Conservation (phyloP, 371 early-diverging fungal species). For the Lichtheimia ornata region DNA sequence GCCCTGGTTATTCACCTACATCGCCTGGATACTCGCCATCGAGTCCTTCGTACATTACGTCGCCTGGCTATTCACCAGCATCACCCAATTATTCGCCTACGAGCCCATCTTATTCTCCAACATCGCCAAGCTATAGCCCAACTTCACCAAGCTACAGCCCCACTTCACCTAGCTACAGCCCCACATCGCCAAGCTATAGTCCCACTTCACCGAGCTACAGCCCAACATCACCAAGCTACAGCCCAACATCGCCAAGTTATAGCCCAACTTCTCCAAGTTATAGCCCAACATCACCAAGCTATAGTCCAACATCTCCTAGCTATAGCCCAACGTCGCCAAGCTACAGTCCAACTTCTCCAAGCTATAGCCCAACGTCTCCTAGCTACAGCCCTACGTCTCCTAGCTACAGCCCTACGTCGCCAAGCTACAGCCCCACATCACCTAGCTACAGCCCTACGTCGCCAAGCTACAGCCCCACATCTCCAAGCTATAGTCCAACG, state of each 20-base stretch:
- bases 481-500: constrained; percentile 74
- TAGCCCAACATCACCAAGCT: constrained; percentile 54
- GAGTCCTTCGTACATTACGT: constrained; percentile 49
- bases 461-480: constrained; percentile 74
- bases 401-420: constrained; percentile 67
- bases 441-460: constrained; percentile 73
- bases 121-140: constrained; percentile 62
- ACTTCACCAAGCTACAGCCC: constrained; percentile 72
- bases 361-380: constrained; percentile 71
- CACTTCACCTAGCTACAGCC: constrained; percentile 67
- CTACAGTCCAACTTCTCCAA: constrained; percentile 69
- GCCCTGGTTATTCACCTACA: constrained; percentile 77
- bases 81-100: constrained; percentile 71
- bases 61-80: constrained; percentile 78
- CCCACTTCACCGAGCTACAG: constrained; percentile 76
- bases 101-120: constrained; percentile 63
- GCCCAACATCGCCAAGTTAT: constrained; percentile 79
- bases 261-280: constrained; percentile 68
- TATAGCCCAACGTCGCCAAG: constrained; percentile 56
- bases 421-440: constrained; percentile 60
- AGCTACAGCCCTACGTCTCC: constrained; percentile 72
- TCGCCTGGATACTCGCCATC: constrained; percentile 78
- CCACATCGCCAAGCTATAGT: constrained; percentile 78
- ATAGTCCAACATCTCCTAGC: constrained; percentile 57
- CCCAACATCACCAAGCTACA: constrained; percentile 77